Percentiles rank a stretch among this genome's conserved stretches.
Conservation (phyloP, 495 filamentous ascomycete species). For the Aspergillus sclerotiicarbonarius region DNA sequence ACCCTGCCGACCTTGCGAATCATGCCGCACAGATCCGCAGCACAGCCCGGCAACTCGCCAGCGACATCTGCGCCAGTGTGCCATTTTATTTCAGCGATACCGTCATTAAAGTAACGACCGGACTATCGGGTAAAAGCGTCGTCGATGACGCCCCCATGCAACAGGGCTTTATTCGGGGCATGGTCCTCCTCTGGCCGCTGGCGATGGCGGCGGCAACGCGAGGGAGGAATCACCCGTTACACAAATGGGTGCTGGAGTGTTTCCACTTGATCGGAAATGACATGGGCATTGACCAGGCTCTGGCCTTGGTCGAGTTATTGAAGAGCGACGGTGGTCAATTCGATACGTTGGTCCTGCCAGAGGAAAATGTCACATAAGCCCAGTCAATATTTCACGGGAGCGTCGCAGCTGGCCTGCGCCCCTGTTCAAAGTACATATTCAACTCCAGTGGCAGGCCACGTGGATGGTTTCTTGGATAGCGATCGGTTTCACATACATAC, state of each 20-base stretch:
- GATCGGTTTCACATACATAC: no score
- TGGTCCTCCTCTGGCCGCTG: constrained; percentile 50
- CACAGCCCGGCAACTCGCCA: constrained; percentile 35
- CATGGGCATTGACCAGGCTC: constrained; percentile 50
- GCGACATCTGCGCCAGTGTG: constrained; percentile 47
- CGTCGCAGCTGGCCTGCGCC: not conserved
- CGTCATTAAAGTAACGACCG: constrained; percentile 7
- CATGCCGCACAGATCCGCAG: constrained; percentile 35
- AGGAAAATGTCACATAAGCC: not conserved
- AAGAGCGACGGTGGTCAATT: constrained; percentile 4
- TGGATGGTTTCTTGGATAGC: no score
- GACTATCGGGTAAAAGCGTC: not conserved
- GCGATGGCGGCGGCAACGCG: constrained; percentile 43
- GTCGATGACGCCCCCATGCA: constrained; percentile 8
- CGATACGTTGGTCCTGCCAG: not conserved
- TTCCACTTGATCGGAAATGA: constrained; percentile 41
- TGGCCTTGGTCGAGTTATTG: constrained; percentile 40
- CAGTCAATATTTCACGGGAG: not conserved
- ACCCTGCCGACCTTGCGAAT: constrained; percentile 32
- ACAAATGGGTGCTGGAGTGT: constrained; percentile 43
- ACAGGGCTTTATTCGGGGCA: constrained; percentile 37
- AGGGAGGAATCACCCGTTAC: constrained; percentile 28
- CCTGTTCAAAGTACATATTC: not conserved
- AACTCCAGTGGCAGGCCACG: not conserved
- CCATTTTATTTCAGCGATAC: constrained; percentile 39